Evolutionary conservation across 2,329 filamentous ascomycete genomes (phyloP), one percentile per base, ranked within the genome.

Genomic region (Bretziella fagacearum): DNA sequence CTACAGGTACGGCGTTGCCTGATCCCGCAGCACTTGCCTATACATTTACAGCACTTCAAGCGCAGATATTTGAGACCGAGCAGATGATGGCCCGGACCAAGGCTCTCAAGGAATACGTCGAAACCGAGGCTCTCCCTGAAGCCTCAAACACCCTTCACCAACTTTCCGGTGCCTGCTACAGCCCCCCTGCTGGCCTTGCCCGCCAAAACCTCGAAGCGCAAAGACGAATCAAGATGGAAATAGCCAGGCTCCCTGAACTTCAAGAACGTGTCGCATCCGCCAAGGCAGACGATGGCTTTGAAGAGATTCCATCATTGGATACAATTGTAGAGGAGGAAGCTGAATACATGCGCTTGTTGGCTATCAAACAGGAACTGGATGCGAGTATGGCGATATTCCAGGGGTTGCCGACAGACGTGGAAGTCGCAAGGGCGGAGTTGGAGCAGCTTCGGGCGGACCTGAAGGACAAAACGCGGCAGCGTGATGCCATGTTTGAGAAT

Each of bases 401-500:
- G 46, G 77, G 80, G 5, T 60, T 94, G 51, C 82, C 86, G 1
- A 77, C 77, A 4, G 78, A 93, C 56, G 62, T 73, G 6, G 71
- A 78, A 41, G 69, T 73, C 40, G 85, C 85, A 29, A 71, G 79
- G 54, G 63, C 67, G n/a, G 77, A 84, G 58, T 68, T 94, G 23
- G 80, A 82, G 53, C 65, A 68, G 25, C 62, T 86, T 36, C 73
- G 81, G 51, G 63, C 65, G 2, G 75, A 85, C 56, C 64, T 93
- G 39, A 67, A 70, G 32, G 62, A 64, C 7, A 62, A 84, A 44
- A 77, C 70, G 23, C 67, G 68, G 53, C 68, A 70, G 54, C 71
- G 86, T 46, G 84, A 94, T 58, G 69, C 65, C 25, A 67, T 84
- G 47, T 93, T 93, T 58, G 84, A 89, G 57, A 72, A 69, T 2